These are phyloP conservation scores for Cyclocybe aegerita DNA, from an alignment of 768 basidiomycete genomes.

Conservation along the genomic window DNA sequence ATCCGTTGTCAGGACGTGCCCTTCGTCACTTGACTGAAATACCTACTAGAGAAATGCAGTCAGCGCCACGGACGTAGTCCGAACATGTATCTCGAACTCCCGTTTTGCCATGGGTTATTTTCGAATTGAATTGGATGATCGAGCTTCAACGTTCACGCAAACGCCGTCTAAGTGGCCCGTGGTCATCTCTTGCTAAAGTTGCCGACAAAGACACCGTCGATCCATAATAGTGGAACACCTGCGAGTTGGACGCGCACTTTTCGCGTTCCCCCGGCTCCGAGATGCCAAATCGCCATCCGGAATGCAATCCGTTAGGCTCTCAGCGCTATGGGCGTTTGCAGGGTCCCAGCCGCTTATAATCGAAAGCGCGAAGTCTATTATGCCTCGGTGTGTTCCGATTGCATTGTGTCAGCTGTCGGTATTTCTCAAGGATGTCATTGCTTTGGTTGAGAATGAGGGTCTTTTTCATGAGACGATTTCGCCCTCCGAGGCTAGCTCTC, in stretches of 20 bases:
- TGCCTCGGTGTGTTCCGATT: no score
- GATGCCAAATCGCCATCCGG: not conserved
- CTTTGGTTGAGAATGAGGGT: no score
- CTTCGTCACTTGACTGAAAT: slow-evolving; percentile 8
- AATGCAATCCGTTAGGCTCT: no score
- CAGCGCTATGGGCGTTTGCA: no score
- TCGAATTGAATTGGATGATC: not conserved
- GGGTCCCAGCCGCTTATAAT: not conserved
- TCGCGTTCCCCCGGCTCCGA: not conserved
- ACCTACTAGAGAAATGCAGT: no score
- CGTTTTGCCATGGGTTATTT: not conserved
- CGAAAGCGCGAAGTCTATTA: not conserved
- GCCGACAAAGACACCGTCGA: slow-evolving; percentile 13
- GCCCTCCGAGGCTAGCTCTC: no score
- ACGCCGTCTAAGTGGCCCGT: not conserved
- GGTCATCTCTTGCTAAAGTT: slow-evolving; percentile 5
- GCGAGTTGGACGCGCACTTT: not conserved
- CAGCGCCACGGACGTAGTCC: no score
- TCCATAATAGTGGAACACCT: not conserved
- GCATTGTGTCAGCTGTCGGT: no score
- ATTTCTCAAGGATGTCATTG: no score
- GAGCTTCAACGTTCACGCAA: not conserved
- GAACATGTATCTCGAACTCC: not conserved
- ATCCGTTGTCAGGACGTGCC: not conserved
- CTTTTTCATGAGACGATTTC: no score